Percentiles rank a stretch among this genome's conserved stretches.
Evolutionary conservation across 768 basidiomycete genomes (phyloP).

Genomic region (Xerocomellus amylosporus): DNA sequence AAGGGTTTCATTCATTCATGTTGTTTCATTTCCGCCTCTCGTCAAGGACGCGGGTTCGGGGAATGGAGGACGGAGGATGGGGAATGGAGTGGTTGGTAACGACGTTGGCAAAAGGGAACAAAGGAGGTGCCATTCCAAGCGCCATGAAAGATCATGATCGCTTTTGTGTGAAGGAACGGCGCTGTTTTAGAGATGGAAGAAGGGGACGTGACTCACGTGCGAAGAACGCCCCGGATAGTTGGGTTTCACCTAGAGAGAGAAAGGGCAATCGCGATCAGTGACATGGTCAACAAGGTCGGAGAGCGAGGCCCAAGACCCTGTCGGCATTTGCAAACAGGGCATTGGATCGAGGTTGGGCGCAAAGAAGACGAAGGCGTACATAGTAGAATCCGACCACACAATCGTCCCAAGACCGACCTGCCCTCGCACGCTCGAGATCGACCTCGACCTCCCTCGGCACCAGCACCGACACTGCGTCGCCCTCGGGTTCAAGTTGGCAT

Average conservation of each 20-base stretch:
- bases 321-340: not conserved
- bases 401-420: constrained; percentile 59
- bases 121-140: no score
- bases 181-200: not conserved
- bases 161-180: not conserved
- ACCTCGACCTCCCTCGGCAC: constrained; percentile 17
- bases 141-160: no score
- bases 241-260: constrained; percentile 58
- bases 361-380: constrained; percentile 39
- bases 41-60: not conserved
- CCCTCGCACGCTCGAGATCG: constrained; percentile 44
- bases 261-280: constrained; percentile 1
- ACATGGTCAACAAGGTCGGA: not conserved
- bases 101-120: not conserved
- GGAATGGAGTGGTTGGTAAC: not conserved
- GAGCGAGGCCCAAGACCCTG: not conserved
- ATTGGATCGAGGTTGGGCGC: not conserved
- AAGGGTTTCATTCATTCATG: not conserved
- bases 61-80: not conserved
- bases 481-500: no score
- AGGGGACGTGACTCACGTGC: constrained; percentile 60
- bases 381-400: constrained; percentile 79
- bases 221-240: constrained; percentile 90
- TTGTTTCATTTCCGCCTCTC: constrained; percentile 4
- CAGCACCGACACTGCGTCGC: not conserved